Base-by-base conservation (phyloP, 495 filamentous ascomycete species). In the Xylaria scruposa region DNA sequence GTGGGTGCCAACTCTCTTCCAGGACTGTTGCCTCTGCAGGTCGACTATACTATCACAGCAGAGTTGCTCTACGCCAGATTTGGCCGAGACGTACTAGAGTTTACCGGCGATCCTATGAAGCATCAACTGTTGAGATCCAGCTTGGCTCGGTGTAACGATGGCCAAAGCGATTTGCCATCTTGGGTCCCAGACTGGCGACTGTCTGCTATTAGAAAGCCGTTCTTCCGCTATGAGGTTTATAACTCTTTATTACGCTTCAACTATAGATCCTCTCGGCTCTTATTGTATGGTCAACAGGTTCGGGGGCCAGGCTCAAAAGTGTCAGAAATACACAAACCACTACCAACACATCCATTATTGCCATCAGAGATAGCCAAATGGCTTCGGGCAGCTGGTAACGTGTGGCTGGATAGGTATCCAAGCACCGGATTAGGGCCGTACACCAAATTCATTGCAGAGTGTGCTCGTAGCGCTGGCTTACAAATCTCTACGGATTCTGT, bases 381-480 rank as follows among this genome's bases (percentile, higher is more conserved):
- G 46, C 46, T 49, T 19, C 46, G 46, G 3, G 46, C 46, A 49
- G 46, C 46, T 8, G 46, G 46, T 19, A 49, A 49, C 8, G 17
- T 49, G 4, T 49, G 46, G 46, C 7, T 49, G 6, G 19, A 49
- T 19, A 49, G 4, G n/a, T 49, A 49, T n/a, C 46, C 46, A 49
- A 19, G n/a, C 7, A 36, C 26, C 8, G 56, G 56, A 31, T 17
- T 60, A 19, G 56, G 1, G 9, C 56, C 56, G 56, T 60, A 36
- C 17, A 13, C 31, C 4, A n/a, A 17, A 19, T 60, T 60, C 31
- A 36, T 60, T 36, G 29, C 26, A 36, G 31, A 33, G 56, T 60
- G 56, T 60, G 56, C 56, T 17, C 29, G 31, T 33, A 36, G 38
- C 56, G 38, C 31, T 36, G 56, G 56, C 56, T 31, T 33, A 60